Conservation (phyloP, 441 rosid genomes). For the Aleurites moluccanus region DNA sequence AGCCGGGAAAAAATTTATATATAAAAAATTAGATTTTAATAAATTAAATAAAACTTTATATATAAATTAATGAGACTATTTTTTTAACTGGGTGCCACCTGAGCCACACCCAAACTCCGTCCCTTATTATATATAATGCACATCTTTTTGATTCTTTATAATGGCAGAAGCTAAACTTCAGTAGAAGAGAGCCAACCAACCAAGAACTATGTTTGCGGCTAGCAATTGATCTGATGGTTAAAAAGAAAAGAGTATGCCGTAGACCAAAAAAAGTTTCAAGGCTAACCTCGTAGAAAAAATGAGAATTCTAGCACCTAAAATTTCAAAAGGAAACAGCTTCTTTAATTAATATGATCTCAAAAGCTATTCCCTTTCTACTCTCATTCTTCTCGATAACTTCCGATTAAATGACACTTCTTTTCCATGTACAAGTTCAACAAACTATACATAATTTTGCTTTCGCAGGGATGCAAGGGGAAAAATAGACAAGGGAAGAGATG, state of each 20-base stretch:
- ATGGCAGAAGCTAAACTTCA: not conserved
- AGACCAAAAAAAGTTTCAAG: not conserved
- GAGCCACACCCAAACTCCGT: no score
- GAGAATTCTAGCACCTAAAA: not conserved
- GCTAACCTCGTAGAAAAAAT: no score
- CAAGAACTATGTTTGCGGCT: not conserved
- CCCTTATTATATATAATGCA: no score
- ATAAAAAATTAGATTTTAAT: no score
- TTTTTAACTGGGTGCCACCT: no score
- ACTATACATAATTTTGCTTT: not conserved
- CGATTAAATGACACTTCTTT: not conserved
- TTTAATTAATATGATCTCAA: not conserved
- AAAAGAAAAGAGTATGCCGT: not conserved
- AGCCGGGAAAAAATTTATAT: no score
- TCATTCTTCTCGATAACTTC: not conserved
- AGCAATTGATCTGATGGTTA: not conserved
- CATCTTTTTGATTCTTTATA: not conserved
- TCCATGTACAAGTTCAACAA: not conserved
- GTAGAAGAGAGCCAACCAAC: not conserved
- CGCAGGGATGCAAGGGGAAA: no score
- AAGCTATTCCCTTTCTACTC: not conserved
- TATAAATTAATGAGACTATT: no score
- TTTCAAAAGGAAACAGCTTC: slow-evolving; percentile 7
- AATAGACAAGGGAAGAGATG: not conserved
- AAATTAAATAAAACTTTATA: no score